phyloP scores from a whole-genome alignment of 352 stramenopile species.

The Thraustochytrium striatum region DNA sequence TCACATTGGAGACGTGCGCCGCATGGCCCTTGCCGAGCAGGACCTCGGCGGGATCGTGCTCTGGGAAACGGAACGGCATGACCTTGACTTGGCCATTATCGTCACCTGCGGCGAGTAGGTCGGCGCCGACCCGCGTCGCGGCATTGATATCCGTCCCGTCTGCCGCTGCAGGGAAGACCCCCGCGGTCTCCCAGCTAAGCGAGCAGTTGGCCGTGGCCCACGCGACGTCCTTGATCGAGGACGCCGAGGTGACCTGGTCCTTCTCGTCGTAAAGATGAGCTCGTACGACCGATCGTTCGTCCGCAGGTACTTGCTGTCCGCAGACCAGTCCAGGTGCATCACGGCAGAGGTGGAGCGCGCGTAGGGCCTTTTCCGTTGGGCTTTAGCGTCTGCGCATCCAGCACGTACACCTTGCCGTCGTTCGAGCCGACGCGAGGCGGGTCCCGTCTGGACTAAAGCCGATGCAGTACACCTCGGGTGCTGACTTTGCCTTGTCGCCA shows the following conservation, averaged over 20 bases:
- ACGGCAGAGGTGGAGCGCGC: slow-evolving; percentile 66
- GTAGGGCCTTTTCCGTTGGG: slow-evolving; percentile 62
- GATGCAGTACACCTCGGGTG: slow-evolving; percentile 52
- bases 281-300: slow-evolving; percentile 63
- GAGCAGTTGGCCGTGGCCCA: slow-evolving; percentile 76
- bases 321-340: slow-evolving; percentile 66
- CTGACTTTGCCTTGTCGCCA: slow-evolving; percentile 25
- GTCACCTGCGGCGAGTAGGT: slow-evolving; percentile 69
- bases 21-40: slow-evolving; percentile 59
- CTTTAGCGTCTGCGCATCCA: slow-evolving; percentile 54
- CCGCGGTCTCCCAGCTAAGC: slow-evolving; percentile 75
- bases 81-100: slow-evolving; percentile 72
- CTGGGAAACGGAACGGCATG: slow-evolving; percentile 65
- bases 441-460: slow-evolving; percentile 56
- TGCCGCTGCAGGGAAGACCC: slow-evolving; percentile 63
- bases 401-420: slow-evolving; percentile 70
- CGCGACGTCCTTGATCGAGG: slow-evolving; percentile 67
- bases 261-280: slow-evolving; percentile 69
- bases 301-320: slow-evolving; percentile 64
- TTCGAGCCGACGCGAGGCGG: slow-evolving; percentile 62
- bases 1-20: slow-evolving; percentile 58
- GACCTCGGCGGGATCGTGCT: slow-evolving; percentile 59
- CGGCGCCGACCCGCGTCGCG: slow-evolving; percentile 58
- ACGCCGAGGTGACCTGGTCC: slow-evolving; percentile 64
- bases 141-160: slow-evolving; percentile 62